Percentiles rank a stretch among this genome's conserved stretches.
phyloP scores from a whole-genome alignment of 1,284 basidiomycete species.

The Mixia osmundae region DNA sequence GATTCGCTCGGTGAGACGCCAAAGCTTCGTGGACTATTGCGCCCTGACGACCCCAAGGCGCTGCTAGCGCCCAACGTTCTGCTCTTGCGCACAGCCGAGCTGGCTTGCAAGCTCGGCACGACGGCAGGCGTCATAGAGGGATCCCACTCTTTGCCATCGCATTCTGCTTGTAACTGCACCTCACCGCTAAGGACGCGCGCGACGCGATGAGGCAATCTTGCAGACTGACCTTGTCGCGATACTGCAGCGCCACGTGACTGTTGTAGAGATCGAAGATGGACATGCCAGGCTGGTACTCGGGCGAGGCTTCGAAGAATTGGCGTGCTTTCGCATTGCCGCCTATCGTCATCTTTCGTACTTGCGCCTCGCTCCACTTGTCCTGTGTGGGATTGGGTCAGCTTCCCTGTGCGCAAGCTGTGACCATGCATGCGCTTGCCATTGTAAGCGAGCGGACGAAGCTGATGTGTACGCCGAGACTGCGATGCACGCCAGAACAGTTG shows the following conservation, averaged over 20 bases:
- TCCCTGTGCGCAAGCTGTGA: not conserved
- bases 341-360: constrained; percentile 70
- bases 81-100: constrained; percentile 51
- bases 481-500: constrained; percentile 67
- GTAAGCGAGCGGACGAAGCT: constrained; percentile 35
- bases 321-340: constrained; percentile 5
- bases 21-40: constrained; percentile 30
- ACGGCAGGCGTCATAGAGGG: constrained; percentile 3
- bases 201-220: not conserved
- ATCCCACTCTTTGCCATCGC: not conserved
- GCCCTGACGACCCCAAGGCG: constrained; percentile 32
- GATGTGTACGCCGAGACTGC: constrained; percentile 68
- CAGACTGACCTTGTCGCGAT: constrained; percentile 50
- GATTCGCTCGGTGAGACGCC: constrained; percentile 16
- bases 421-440: constrained; percentile 40
- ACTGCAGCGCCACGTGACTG: constrained; percentile 74
- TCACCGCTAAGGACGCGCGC: not conserved
- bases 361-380: constrained; percentile 53
- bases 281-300: constrained; percentile 45
- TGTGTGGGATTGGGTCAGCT: not conserved
- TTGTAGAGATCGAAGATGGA: constrained; percentile 60
- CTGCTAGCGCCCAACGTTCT: constrained; percentile 31
- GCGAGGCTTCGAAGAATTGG: constrained; percentile 43
- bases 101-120: constrained; percentile 5
- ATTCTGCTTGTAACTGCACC: not conserved